Evolutionary conservation across 2,329 filamentous ascomycete species (phyloP).

Genomic region (Plenodomus tracheiphilus): DNA sequence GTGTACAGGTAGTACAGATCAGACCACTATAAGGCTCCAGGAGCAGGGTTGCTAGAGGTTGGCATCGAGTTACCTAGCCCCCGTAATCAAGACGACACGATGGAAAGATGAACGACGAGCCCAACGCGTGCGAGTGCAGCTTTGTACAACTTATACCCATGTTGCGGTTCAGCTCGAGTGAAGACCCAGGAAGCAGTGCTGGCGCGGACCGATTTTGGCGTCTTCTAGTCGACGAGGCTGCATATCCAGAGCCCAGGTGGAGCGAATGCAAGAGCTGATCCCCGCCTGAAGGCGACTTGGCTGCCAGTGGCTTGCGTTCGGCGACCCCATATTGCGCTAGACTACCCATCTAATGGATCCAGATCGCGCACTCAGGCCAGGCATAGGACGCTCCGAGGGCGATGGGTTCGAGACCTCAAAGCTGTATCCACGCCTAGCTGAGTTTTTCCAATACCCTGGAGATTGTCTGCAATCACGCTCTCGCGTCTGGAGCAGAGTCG

Average conservation of each 20-base stretch:
- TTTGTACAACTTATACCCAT: slow-evolving; percentile 21
- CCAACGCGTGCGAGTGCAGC: slow-evolving; percentile 4
- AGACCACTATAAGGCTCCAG: slow-evolving; percentile 11
- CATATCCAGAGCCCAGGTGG: slow-evolving; percentile 13
- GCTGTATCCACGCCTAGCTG: neutral
- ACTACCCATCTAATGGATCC: slow-evolving; percentile 16
- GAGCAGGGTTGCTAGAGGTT: slow-evolving; percentile 13
- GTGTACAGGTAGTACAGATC: slow-evolving; percentile 14
- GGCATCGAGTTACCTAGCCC: slow-evolving; percentile 28
- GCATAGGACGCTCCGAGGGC: neutral
- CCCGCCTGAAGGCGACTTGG: slow-evolving; percentile 10
- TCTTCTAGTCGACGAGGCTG: slow-evolving; percentile 30
- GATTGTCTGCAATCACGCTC: neutral
- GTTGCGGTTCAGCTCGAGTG: slow-evolving; percentile 29
- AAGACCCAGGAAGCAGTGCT: slow-evolving; percentile 9
- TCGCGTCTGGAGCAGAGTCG: neutral
- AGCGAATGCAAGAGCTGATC: slow-evolving; percentile 21
- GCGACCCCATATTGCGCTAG: slow-evolving; percentile 18
- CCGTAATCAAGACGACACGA: slow-evolving; percentile 9
- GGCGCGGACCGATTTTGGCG: slow-evolving; percentile 28
- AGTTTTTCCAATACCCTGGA: neutral
- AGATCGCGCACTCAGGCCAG: slow-evolving; percentile 11
- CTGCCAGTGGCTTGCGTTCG: slow-evolving; percentile 28
- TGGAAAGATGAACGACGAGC: neutral
- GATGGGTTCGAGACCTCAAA: neutral